phyloP scores from a whole-genome alignment of 306 rosid genomes.

The Vicia sativa region DNA sequence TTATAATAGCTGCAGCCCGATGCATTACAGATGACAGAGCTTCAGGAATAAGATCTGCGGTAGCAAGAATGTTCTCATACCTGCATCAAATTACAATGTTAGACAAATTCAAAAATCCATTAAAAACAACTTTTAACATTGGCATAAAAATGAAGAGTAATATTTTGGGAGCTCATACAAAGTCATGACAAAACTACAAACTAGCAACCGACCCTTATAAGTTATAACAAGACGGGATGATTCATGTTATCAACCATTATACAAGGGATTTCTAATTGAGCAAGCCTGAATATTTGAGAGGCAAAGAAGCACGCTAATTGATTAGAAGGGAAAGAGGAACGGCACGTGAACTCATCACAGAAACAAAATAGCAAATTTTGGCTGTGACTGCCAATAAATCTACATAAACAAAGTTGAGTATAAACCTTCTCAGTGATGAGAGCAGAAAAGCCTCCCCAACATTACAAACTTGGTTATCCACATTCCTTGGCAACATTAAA shows the following conservation, averaged over 20 bases:
- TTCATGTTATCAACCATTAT: constrained; percentile 7
- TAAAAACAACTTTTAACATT: constrained; percentile 7
- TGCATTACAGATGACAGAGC: constrained; percentile 63
- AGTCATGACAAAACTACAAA: constrained; percentile 11
- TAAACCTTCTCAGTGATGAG: constrained; percentile 84
- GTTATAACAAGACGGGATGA: constrained; percentile 8
- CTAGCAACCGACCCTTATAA: constrained; percentile 3
- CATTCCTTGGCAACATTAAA: constrained; percentile 60
- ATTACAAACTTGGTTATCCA: constrained; percentile 73
- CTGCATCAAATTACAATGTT: constrained; percentile 59
- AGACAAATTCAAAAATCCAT: constrained; percentile 6
- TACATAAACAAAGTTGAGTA: constrained; percentile 8
- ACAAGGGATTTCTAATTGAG: neutral
- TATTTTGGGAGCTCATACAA: constrained; percentile 11
- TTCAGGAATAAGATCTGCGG: constrained; percentile 83
- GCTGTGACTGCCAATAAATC: constrained; percentile 2
- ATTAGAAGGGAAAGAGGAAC: constrained; percentile 2
- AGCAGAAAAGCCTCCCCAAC: constrained; percentile 83
- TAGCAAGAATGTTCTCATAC: constrained; percentile 77
- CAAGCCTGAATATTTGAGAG: neutral
- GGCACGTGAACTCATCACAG: neutral
- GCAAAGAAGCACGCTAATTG: constrained; percentile 5
- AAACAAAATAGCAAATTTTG: constrained; percentile 7
- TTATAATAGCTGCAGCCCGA: constrained; percentile 62
- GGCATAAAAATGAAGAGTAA: constrained; percentile 21